These are phyloP conservation scores for Boletus vinaceobasis DNA, from an alignment of 768 basidiomycete species.

Conservation along the genomic window DNA sequence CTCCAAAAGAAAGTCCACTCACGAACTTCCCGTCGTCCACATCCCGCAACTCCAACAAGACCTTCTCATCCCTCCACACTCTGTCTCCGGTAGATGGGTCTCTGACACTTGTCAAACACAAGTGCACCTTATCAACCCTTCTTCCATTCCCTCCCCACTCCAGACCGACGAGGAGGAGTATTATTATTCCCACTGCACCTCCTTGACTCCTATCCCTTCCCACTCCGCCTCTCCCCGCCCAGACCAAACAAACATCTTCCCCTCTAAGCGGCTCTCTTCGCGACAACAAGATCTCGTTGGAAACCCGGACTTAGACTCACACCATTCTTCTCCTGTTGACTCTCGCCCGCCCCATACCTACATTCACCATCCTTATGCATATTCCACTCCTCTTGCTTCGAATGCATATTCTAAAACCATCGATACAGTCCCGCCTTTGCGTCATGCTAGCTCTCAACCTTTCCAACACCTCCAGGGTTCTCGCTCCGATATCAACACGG, in stretches of 20 bases:
- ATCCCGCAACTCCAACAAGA: constrained; percentile 10
- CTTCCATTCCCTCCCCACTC: constrained; percentile 20
- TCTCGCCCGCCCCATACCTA: constrained; percentile 23
- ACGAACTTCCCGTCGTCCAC: constrained; percentile 19
- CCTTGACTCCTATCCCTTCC: constrained; percentile 25
- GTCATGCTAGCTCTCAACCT: constrained; percentile 25
- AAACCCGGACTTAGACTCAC: constrained; percentile 20
- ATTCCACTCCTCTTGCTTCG: constrained; percentile 30
- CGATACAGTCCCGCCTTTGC: constrained; percentile 7
- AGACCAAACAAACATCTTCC: constrained; percentile 11
- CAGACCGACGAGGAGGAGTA: constrained; percentile 42
- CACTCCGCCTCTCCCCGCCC: constrained; percentile 10
- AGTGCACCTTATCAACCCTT: constrained; percentile 10
- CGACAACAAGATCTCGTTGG: constrained; percentile 13
- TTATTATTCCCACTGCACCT: constrained; percentile 51
- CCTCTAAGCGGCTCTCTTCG: constrained; percentile 16
- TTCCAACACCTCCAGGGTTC: constrained; percentile 14
- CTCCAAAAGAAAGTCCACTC: constrained; percentile 20
- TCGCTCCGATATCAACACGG: not conserved
- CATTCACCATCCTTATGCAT: constrained; percentile 51
- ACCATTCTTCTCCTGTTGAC: constrained; percentile 12
- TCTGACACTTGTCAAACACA: constrained; percentile 3
- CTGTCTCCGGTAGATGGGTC: constrained; percentile 19
- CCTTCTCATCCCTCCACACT: constrained; percentile 1
- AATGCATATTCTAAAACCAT: not conserved